Evolutionary conservation across 1,284 basidiomycete genomes (phyloP), one percentile per base, ranked within the genome.

Genomic region (Irpex sp.): DNA sequence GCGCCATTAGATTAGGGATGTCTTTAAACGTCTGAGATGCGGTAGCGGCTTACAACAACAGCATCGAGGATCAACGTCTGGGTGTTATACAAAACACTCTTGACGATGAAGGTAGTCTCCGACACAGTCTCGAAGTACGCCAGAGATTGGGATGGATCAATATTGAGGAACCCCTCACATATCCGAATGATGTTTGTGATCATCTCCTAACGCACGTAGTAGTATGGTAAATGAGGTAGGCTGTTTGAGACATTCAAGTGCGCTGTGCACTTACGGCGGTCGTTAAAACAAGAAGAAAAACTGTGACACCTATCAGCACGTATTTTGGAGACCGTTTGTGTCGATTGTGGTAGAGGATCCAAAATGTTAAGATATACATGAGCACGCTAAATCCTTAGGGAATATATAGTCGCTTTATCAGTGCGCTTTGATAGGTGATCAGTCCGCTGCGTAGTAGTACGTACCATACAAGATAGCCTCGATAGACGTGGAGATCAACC

Each of bases 61-160:
- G 76, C 78, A 49, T 83, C 81, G 2, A 81, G 78, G 42, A 82
- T 72, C 7, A 82, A 74, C 1, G 81, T 82, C 66, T 84, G 82
- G 32, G 75, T 71, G n/a, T 76, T 75, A 63, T 80, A 83, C 7
- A 84, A 56, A 5, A 72, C 74, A 66, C 74, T 80, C 75, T 80
- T 80, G 58, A 65, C 69, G 54, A 80, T 73, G 42, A 77, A 81
- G 24, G 80, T 81, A 68, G 74, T 71, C 13, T 78, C 71, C 1
- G 82, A 74, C 38, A 77, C 72, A 58, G 78, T 67, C 1, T 66
- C 71, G 68, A 83, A 80, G 69, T 68, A 83, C 6, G 64, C 67
- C 42, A 73, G 68, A 56, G 74, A 69, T 10, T 59, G 54, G 43
- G 60, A 68, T 15, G 68, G 58, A n/a, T 70, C 60, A 7, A 75